Base-by-base conservation (phyloP, 768 basidiomycete species). In the Amanita fuliginea region DNA sequence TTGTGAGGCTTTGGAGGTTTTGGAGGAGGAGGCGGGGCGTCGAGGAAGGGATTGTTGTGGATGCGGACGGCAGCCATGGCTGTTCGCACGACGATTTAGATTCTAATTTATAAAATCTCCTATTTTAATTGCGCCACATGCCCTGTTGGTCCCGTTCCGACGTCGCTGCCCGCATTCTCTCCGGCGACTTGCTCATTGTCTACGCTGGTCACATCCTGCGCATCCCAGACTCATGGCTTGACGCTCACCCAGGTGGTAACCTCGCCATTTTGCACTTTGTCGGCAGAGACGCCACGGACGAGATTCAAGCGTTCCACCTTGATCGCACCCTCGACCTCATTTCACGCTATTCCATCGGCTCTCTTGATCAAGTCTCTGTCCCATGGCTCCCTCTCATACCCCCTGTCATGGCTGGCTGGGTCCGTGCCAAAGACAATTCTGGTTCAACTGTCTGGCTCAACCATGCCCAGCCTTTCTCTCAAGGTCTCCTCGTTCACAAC, bases 181-280 rank as follows among this genome's bases (percentile, higher is more conserved):
- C 69, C 2, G 93, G 92, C 42, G 81, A 89, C 50, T 64, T 67
- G 48, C 79, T 94, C 60, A 71, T 95, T 70, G 72, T 95, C 53
- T 84, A 84, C 69, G 67, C 74, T 60, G 71, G 72, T 58, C 67
- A 73, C 50, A 75, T 84, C 56, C 75, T 84, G 45, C 74, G 74
- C 42, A 78, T 91, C 11, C 79, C 90, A 5, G 64, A 70, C 9
- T 62, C 70, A 11, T 97, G 93, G 93, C 79, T 93, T n/a, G 66
- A 75, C 3, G 71, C 77, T 3, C 95, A 98, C 61, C 96, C 96
- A 0, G 96, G 96, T 37, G 93, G 95, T 34, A 64, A 77, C 3
- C 82, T 97, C 43, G 76, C 92, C 11, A 78, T 99, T 51, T 80
- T 95, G 21, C 96, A 99, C 67, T 97, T 93, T 58, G 81, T 97